A percentile compares a stretch with the other conserved stretches of the same genome.
Conservation (phyloP, 148 eudicot species). For the Arbutus unedo region DNA sequence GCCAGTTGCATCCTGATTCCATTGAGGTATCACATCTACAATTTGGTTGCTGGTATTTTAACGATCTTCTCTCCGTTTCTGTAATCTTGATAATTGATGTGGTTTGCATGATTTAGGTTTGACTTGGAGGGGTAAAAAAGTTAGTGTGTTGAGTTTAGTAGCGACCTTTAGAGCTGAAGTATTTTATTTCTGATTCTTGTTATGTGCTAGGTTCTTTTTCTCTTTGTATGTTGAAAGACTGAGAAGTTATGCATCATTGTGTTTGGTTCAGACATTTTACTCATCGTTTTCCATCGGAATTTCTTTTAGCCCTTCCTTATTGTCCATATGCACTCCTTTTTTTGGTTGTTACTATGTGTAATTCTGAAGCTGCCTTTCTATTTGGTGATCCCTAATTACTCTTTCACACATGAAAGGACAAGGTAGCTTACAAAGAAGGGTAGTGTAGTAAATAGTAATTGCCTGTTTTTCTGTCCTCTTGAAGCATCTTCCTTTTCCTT, state of each 20-base stretch:
- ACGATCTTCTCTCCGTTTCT: background rate
- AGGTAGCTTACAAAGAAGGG: background rate
- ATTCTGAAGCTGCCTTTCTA: background rate
- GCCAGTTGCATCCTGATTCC: conserved; percentile 85
- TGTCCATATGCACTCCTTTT: background rate
- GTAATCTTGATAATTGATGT: background rate
- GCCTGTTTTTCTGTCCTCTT: background rate
- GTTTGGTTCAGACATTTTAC: background rate
- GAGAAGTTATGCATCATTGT: background rate
- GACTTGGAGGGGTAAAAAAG: background rate
- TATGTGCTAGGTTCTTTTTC: background rate
- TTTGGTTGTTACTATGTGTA: background rate
- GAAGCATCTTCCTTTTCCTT: no score
- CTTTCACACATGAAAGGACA: background rate
- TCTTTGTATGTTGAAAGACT: background rate
- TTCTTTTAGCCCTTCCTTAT: background rate
- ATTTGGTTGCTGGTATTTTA: background rate
- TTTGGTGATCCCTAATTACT: background rate
- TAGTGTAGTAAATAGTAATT: background rate
- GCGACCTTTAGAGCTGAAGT: background rate
- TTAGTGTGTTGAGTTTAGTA: background rate
- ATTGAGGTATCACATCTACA: conserved; percentile 46
- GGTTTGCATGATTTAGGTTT: conserved; percentile 7
- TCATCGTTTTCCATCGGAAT: background rate
- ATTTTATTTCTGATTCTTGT: background rate